Base-by-base conservation (phyloP, 257 asterid genomes). In the Solanum piurae region DNA sequence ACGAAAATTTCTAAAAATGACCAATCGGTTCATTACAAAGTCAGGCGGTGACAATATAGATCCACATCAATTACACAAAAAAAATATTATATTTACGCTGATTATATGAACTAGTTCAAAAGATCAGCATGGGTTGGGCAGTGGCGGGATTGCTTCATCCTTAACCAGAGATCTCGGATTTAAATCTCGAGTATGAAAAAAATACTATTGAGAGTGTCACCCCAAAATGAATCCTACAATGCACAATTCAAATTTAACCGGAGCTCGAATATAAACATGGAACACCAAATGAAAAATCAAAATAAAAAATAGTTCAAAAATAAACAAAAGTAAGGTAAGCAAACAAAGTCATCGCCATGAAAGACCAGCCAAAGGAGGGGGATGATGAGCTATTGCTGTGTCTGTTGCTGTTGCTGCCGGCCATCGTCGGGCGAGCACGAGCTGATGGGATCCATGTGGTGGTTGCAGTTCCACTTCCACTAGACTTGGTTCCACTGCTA, bases 111-210 rank as follows among this genome's bases (percentile, higher is more conserved):
- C n/a, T 16, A 6, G 7, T 52, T 52, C n/a, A 18, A 52, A 52
- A 18, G 10, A 52, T 18, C 5, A 46, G 14, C 2, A 14, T 2
- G 2, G 7, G 3, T 46, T 46, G 20, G 5, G 20, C 9, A 52
- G n/a, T 18, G 4, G 0, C 9, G 12, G 0, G 0, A 52, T 0
- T 52, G n/a, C 7, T 52, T 5, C 62, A 52, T 3, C n/a, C 1
- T 52, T 52, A 52, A 6, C 7, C n/a, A 52, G 4, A 18, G 9
- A 9, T 40, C 4, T 40, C 44, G 1, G 9, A 9, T 40, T 8
- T 40, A 3, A 0, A 40, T 10, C 3, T 10, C 9, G 9, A 40
- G 9, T 40, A 9, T 40, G 44, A 3, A 37, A 40, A 40, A 40
- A 2, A 8, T 9, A 8, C 11, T 40, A 9, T 29, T 52, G 23